A percentile compares a stretch with the other conserved stretches of the same genome.
These are phyloP conservation scores for Vitis riparia DNA, from an alignment of 164 flowering plant species.

Conservation along the genomic window DNA sequence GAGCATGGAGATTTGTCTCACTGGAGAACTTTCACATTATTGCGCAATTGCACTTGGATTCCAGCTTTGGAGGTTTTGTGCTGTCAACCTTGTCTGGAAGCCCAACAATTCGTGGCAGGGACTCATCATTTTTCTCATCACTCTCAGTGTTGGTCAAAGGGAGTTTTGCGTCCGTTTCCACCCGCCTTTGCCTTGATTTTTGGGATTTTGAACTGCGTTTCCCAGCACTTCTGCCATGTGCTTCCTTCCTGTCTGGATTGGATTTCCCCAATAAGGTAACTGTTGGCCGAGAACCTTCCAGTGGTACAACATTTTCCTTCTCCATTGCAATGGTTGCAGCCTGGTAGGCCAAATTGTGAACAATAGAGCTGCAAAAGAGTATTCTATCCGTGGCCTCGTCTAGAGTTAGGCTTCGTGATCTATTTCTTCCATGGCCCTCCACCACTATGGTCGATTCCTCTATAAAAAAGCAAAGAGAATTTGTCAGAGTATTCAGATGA, in stretches of 20 bases:
- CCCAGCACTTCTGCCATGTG: slow-evolving; percentile 27
- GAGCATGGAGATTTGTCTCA: slow-evolving; percentile 5
- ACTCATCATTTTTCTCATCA: slow-evolving; percentile 39
- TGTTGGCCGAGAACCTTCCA: slow-evolving; percentile 58
- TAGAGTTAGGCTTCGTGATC: slow-evolving; percentile 67
- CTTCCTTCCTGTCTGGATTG: slow-evolving; percentile 37
- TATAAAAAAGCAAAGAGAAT: slow-evolving; percentile 21
- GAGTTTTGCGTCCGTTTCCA: slow-evolving; percentile 43
- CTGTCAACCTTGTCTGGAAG: slow-evolving; percentile 44
- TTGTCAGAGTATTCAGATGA: slow-evolving; percentile 2
- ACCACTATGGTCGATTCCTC: slow-evolving; percentile 65
- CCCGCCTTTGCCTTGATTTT: slow-evolving; percentile 47
- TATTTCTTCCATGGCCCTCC: slow-evolving; percentile 43
- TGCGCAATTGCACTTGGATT: slow-evolving; percentile 88
- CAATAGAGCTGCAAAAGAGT: slow-evolving; percentile 88
- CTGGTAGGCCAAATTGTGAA: slow-evolving; percentile 75
- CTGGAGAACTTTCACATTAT: slow-evolving; percentile 60
- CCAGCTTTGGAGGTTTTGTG: slow-evolving; percentile 72
- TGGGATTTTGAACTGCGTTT: slow-evolving; percentile 57
- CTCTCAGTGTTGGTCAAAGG: slow-evolving; percentile 32
- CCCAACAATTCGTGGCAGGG: slow-evolving; percentile 36
- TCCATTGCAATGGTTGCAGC: slow-evolving; percentile 83
- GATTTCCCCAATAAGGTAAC: slow-evolving; percentile 61
- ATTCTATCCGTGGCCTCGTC: slow-evolving; percentile 95
- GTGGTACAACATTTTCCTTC: slow-evolving; percentile 44